Conservation (phyloP, 2,329 filamentous ascomycete species). For the Alternaria sp. region DNA sequence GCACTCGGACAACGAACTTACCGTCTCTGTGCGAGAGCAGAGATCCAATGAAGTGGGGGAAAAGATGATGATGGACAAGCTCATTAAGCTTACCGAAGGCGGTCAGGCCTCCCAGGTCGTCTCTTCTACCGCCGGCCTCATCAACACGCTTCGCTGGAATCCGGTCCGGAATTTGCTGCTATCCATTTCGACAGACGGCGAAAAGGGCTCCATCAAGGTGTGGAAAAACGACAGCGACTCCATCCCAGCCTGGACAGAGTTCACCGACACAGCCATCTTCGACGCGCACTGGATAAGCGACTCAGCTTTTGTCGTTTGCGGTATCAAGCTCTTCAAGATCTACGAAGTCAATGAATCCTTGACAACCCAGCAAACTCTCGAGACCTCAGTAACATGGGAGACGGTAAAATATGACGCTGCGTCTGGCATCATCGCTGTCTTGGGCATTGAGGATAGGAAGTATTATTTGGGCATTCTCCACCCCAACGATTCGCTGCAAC, state of each 20-base stretch:
- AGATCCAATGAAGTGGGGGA: conserved; percentile 48
- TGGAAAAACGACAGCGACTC: conserved; percentile 48
- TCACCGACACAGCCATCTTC: conserved; percentile 52
- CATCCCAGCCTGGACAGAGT: conserved; percentile 53
- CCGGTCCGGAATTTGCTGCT: conserved; percentile 43
- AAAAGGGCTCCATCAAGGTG: conserved; percentile 50
- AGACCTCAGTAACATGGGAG: conserved; percentile 48
- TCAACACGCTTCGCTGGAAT: conserved; percentile 50
- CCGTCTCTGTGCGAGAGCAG: conserved; percentile 47
- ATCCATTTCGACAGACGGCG: conserved; percentile 51
- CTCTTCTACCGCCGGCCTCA: conserved; percentile 48
- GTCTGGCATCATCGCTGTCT: conserved; percentile 51
- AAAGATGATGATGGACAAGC: conserved; percentile 49
- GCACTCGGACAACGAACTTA: conserved; percentile 45
- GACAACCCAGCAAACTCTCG: conserved; percentile 40
- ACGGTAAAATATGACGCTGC: conserved; percentile 51
- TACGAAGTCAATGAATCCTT: conserved; percentile 47
- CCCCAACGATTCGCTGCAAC: conserved; percentile 39
- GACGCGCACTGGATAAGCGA: conserved; percentile 57
- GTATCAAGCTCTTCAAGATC: conserved; percentile 50
- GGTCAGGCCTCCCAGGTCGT: conserved; percentile 43
- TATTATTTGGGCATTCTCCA: conserved; percentile 49
- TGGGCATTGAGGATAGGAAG: conserved; percentile 37
- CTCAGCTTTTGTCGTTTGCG: conserved; percentile 55
- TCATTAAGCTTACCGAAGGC: conserved; percentile 45